Base-by-base conservation (phyloP, 345 rosid species). In the Schrenkiella parvula region DNA sequence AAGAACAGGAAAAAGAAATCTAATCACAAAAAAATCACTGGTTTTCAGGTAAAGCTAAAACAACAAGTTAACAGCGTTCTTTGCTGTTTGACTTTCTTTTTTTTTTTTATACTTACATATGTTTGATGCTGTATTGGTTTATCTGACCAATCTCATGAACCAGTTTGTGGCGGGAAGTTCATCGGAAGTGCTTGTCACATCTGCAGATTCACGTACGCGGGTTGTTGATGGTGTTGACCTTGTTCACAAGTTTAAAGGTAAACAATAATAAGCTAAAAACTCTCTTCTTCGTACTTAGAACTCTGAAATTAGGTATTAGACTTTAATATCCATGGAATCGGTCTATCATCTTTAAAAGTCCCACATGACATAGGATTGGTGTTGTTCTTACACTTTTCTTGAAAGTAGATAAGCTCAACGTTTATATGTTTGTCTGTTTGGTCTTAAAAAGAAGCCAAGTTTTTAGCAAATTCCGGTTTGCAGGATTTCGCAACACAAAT, bases 111-210 rank as follows among this genome's bases (percentile, higher is more conserved):
- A 55, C 32, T 21, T 21, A 2, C n/a, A 18, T 28, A 8, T 54
- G 34, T 41, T 38, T 5, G 18, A 70, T 71, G 57, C n/a, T 44
- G 34, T 39, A 50, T 59, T 55, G 29, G 8, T 53, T 37, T 28
- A 70, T 32, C 77, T 80, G 59, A 77, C 64, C 57, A n/a, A 44
- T 78, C 80, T 70, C 65, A 19, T 58, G 39, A 59, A 73, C 46
- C 86, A 93, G 98, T 93, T 93, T 88, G 88, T 86, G 25, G 88
- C 85, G 8, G 95, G 95, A 80, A 93, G 97, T 76, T 90, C 95
- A 70, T 81, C 92, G 6, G 95, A 91, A 85, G 95, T 93, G 75
- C 91, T 93, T n/a, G 76, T 91, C 74, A 90, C 97, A 31, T 91
- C 98, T 46, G 92, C 98, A 71, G 98, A 93, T 83, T 93, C 97